A percentile compares a stretch with the other conserved stretches of the same genome.
Evolutionary conservation across 345 rosid species (phyloP).

Genomic region (Nephelium lappaceum): DNA sequence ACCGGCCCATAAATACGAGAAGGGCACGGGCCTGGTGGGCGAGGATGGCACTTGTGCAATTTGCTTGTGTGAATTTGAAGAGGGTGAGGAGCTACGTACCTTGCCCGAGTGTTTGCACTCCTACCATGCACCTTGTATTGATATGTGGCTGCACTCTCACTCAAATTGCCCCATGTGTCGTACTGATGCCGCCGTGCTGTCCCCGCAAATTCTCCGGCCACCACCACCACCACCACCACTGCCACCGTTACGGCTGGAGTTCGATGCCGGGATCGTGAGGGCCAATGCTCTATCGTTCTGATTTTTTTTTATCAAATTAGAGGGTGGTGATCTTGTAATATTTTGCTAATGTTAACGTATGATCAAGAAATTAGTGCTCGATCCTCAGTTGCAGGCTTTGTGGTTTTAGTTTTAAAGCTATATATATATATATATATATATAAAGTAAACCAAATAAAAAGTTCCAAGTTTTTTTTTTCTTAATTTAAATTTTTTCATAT

Average conservation of each 20-base stretch:
- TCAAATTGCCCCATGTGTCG: conserved; percentile 50
- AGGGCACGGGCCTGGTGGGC: conserved; percentile 23
- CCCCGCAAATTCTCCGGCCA: neutral
- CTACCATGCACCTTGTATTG: conserved; percentile 45
- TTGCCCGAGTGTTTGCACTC: conserved; percentile 48
- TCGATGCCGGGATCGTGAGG: neutral
- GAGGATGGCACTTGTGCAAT: conserved; percentile 37
- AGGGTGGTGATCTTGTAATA: neutral
- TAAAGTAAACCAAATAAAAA: too few species aligned
- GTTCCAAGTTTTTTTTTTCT: too few species aligned
- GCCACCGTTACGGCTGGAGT: neutral
- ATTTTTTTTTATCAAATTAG: neutral
- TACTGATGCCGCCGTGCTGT: conserved; percentile 32
- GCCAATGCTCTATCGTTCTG: neutral
- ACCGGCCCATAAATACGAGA: conserved; percentile 40
- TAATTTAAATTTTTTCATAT: too few species aligned
- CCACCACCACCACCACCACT: too few species aligned
- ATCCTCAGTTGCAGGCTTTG: neutral
- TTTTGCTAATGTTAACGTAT: neutral
- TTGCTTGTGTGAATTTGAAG: conserved; percentile 45
- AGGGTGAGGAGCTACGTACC: conserved; percentile 45
- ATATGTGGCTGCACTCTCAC: conserved; percentile 49
- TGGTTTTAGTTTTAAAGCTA: neutral
- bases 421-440: too few species aligned
- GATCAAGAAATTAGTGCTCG: neutral